These are phyloP conservation scores for Diplodia mutila DNA, from an alignment of 2,329 filamentous ascomycete genomes.

Conservation along the genomic window DNA sequence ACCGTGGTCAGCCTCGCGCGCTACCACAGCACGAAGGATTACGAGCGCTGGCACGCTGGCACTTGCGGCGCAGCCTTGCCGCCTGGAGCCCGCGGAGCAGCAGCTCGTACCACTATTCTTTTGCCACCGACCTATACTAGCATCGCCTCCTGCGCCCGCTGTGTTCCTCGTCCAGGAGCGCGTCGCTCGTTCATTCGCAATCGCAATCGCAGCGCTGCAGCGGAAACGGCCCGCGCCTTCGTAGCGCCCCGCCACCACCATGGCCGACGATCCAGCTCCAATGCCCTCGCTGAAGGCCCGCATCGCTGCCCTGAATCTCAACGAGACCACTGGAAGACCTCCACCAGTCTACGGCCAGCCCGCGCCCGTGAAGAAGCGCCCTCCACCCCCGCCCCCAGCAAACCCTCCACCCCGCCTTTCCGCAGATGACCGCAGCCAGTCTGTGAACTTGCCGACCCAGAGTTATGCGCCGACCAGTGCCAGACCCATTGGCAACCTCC, in stretches of 20 bases:
- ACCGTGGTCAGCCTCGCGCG: conserved; percentile 18
- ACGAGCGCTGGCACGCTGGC: neutral
- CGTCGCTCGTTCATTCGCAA: conserved; percentile 47
- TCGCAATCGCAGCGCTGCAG: conserved; percentile 25
- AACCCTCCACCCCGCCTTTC: conserved; percentile 43
- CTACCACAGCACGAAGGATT: too few species aligned
- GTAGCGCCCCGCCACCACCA: conserved; percentile 29
- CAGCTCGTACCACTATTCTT: neutral
- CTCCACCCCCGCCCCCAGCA: conserved; percentile 43
- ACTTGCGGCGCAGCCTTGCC: conserved; percentile 12
- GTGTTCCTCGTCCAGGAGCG: conserved; percentile 6
- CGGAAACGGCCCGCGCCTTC: conserved; percentile 14
- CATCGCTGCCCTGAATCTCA: conserved; percentile 53
- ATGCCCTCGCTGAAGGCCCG: conserved; percentile 48
- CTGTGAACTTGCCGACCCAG: conserved; percentile 47
- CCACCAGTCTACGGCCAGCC: conserved; percentile 44
- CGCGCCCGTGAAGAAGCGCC: conserved; percentile 39
- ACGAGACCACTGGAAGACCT: conserved; percentile 46
- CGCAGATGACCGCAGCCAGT: conserved; percentile 38
- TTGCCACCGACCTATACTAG: conserved; percentile 2
- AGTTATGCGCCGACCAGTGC: conserved; percentile 41
- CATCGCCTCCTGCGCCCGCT: neutral
- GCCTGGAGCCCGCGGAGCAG: neutral
- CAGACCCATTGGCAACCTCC: conserved; percentile 45
- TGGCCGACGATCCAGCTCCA: conserved; percentile 31